Base-by-base conservation (phyloP, 139 green algal genomes). In the Micractinium conductrix region DNA sequence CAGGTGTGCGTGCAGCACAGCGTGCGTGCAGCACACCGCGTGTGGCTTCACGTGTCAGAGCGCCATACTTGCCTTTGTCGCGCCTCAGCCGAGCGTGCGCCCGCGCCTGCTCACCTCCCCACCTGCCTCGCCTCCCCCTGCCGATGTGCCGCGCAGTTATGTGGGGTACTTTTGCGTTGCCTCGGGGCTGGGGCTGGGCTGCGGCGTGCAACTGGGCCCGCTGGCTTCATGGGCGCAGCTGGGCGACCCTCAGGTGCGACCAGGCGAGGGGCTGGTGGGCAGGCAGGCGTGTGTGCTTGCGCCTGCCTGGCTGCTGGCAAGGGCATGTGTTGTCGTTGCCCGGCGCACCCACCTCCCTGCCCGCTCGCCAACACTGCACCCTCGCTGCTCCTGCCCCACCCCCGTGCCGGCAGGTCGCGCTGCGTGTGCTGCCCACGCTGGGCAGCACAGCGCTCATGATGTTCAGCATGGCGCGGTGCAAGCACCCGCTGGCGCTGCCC, bases 401-500 rank as follows among this genome's bases (percentile, higher is more conserved):
- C 6, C 62, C 62, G 30, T 38, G 8, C 28, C 30, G 26, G 24
- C 76, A 82, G 55, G 58, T 72, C 9, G 76, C 55, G 40, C 38
- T 58, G 58, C 76, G 76, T 38, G 87, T 95, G 45, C 42, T 88
- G 24, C 90, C 91, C 58, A 93, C 91, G 12, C 35, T 92, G 40
- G 81, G 17, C n/a, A 71, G 84, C 22, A 87, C 84, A 21, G 28
- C 84, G 3, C 65, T 60, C 0, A 84, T 94, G 50, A 90, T 93
- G 86, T 35, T 88, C 0, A 88, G 65, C 19, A 86, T 94, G 85
- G 85, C 90, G 43, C 79, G 85, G 40, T 79, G 48, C 60, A 48
- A 58, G 50, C 76, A 92, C 81, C 86, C 93, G 21, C 74, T 93
- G 86, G 92, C 88, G 16, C 89, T 95, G 72, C 92, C 93, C 37